Percentiles rank a stretch among this genome's conserved stretches.
Evolutionary conservation across 805 yeast species (phyloP).

Genomic region (Metschnikowia arizonensis): DNA sequence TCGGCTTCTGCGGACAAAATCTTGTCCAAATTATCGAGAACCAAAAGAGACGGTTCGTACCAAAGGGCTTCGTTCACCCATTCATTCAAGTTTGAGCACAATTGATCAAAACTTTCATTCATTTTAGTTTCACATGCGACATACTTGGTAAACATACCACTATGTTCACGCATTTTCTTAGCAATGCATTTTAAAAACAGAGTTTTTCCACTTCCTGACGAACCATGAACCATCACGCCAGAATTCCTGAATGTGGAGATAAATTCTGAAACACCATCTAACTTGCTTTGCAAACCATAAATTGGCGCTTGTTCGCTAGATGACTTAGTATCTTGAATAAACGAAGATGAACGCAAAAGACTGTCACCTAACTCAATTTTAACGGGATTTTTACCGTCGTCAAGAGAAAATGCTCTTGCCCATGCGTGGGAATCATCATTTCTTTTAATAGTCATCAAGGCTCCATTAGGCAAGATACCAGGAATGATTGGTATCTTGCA

Average conservation of each 20-base stretch:
- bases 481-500: conserved; percentile 51
- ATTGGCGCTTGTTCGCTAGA: conserved; percentile 34
- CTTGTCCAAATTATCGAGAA: conserved; percentile 76
- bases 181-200: conserved; percentile 45
- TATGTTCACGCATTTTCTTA: conserved; percentile 28
- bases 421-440: conserved; percentile 43
- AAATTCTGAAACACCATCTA: conserved; percentile 38
- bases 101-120: conserved; percentile 48
- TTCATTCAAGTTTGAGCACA: conserved; percentile 42
- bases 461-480: conserved; percentile 54
- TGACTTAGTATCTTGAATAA: conserved; percentile 21
- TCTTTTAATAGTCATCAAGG: conserved; percentile 47
- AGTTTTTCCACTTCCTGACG: conserved; percentile 81
- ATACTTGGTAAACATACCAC: conserved; percentile 45
- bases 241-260: conserved; percentile 42
- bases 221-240: conserved; percentile 66
- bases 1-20: conserved; percentile 62
- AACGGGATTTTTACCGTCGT: conserved; percentile 23
- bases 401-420: conserved; percentile 33
- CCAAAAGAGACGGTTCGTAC: conserved; percentile 71
- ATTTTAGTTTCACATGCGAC: conserved; percentile 53
- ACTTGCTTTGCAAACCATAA: conserved; percentile 48
- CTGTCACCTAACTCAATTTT: conserved; percentile 51
- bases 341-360: conserved; percentile 42
- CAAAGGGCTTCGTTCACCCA: conserved; percentile 57